Conservation (phyloP, 2,329 filamentous ascomycete genomes). For the Neopestalotiopsis sp. region DNA sequence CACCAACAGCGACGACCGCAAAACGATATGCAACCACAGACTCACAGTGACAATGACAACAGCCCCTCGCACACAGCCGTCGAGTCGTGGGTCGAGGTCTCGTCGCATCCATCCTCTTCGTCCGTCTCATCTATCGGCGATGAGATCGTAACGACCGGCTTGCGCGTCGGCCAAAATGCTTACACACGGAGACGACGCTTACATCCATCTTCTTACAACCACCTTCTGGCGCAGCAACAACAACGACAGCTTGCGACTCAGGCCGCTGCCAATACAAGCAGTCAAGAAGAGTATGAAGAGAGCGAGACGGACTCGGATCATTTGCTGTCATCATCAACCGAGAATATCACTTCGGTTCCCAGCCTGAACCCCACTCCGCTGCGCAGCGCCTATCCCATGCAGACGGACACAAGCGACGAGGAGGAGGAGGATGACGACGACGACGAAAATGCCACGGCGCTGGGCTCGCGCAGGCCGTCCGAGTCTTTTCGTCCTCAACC, state of each 20-base stretch:
- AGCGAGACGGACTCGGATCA: conserved; percentile 89
- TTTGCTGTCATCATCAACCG: conserved; percentile 63
- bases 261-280: conserved; percentile 64
- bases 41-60: conserved; percentile 17
- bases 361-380: conserved; percentile 40
- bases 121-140: conserved; percentile 86
- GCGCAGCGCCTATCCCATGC: conserved; percentile 41
- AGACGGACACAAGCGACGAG: conserved; percentile 52
- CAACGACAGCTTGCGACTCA: conserved; percentile 39
- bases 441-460: conserved; percentile 77
- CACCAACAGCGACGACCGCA: conserved; percentile 28
- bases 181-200: conserved; percentile 62
- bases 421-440: conserved; percentile 69
- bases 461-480: conserved; percentile 62
- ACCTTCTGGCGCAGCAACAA: conserved; percentile 36
- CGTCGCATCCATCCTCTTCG: conserved; percentile 91
- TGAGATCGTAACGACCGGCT: conserved; percentile 88
- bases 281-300: conserved; percentile 94
- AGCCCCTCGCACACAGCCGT: conserved; percentile 34
- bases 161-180: conserved; percentile 71
- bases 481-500: conserved; percentile 83
- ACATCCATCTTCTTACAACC: conserved; percentile 37
- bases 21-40: conserved; percentile 30
- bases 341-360: conserved; percentile 48
- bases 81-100: conserved; percentile 98